A percentile compares a stretch with the other conserved stretches of the same genome.
These are phyloP conservation scores for Coemansia sp. DNA, from an alignment of 192 early-diverging fungal species.

Conservation along the genomic window DNA sequence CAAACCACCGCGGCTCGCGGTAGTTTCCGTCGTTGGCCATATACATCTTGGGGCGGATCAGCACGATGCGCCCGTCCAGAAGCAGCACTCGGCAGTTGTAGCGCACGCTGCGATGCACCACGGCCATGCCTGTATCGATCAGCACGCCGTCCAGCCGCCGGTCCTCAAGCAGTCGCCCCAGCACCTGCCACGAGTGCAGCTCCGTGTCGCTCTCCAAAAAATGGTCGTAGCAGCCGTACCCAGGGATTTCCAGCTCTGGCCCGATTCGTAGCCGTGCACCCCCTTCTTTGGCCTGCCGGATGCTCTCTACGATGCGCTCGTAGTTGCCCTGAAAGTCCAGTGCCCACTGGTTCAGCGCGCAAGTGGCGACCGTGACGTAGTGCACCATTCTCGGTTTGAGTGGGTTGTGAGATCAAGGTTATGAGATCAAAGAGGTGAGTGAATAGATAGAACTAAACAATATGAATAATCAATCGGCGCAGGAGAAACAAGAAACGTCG, in stretches of 20 bases:
- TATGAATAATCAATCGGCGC: too few relatives aligned
- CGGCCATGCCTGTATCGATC: slow-evolving; percentile 94
- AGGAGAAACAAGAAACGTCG: too few relatives aligned
- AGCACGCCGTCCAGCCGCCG: slow-evolving; percentile 73
- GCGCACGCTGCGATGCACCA: slow-evolving; percentile 83
- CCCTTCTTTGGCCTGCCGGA: slow-evolving; percentile 71
- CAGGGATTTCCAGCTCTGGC: slow-evolving; percentile 94
- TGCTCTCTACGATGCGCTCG: slow-evolving; percentile 78
- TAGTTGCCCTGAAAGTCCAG: slow-evolving; percentile 95
- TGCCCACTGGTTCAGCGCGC: slow-evolving; percentile 91
- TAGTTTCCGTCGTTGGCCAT: slow-evolving; percentile 99
- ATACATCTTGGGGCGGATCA: slow-evolving; percentile 96
- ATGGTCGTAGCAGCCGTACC: slow-evolving; percentile 98
- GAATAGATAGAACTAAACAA: too few relatives aligned
- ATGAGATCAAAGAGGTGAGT: too few relatives aligned
- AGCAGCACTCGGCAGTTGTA: slow-evolving; percentile 98
- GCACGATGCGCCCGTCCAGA: slow-evolving; percentile 71
- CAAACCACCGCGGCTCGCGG: slow-evolving; percentile 94
- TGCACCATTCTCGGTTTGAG: slow-evolving; percentile 30
- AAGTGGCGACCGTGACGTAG: slow-evolving; percentile 73
- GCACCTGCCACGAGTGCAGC: slow-evolving; percentile 91
- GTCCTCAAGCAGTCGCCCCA: slow-evolving; percentile 67
- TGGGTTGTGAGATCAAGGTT: too few relatives aligned
- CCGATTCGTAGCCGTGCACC: slow-evolving; percentile 86
- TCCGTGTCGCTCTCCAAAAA: slow-evolving; percentile 95